A percentile compares a stretch with the other conserved stretches of the same genome.
These are phyloP conservation scores for Phialophora macrospora DNA, from an alignment of 2,329 filamentous ascomycete genomes.

Conservation along the genomic window DNA sequence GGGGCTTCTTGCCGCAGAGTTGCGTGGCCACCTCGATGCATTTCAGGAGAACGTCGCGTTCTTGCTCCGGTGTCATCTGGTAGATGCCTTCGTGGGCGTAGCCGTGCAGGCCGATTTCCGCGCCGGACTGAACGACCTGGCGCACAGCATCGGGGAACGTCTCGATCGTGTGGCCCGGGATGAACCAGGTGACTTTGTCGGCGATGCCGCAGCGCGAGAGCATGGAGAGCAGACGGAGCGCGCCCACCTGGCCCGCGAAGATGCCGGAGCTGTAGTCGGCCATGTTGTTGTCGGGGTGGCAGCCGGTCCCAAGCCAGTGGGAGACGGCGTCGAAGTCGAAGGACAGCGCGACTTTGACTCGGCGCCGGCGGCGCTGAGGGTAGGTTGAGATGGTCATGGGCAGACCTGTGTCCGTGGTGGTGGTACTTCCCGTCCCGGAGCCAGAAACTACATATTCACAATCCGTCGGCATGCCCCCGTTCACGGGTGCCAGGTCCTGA, in stretches of 20 bases:
- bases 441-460: constrained; percentile 22
- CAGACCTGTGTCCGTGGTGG: neutral
- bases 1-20: constrained; percentile 72
- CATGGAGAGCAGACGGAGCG: constrained; percentile 55
- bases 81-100: constrained; percentile 74
- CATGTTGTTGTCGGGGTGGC: constrained; percentile 55
- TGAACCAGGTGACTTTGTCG: constrained; percentile 56
- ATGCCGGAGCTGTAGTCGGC: constrained; percentile 58
- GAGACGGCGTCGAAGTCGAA: constrained; percentile 61
- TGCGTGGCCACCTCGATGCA: constrained; percentile 73
- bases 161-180: constrained; percentile 57
- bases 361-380: constrained; percentile 18
- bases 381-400: neutral
- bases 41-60: constrained; percentile 74
- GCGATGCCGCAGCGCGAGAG: constrained; percentile 52
- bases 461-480: constrained; percentile 46
- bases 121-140: constrained; percentile 30
- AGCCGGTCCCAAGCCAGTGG: constrained; percentile 59
- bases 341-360: constrained; percentile 42
- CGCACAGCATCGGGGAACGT: constrained; percentile 48
- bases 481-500: constrained; percentile 48
- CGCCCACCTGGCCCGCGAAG: constrained; percentile 58
- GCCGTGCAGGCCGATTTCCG: constrained; percentile 62
- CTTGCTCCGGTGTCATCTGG: constrained; percentile 73
- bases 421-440: neutral